Evolutionary conservation across 139 green algal genomes (phyloP).

Genomic region (Picochlorum costavermella): DNA sequence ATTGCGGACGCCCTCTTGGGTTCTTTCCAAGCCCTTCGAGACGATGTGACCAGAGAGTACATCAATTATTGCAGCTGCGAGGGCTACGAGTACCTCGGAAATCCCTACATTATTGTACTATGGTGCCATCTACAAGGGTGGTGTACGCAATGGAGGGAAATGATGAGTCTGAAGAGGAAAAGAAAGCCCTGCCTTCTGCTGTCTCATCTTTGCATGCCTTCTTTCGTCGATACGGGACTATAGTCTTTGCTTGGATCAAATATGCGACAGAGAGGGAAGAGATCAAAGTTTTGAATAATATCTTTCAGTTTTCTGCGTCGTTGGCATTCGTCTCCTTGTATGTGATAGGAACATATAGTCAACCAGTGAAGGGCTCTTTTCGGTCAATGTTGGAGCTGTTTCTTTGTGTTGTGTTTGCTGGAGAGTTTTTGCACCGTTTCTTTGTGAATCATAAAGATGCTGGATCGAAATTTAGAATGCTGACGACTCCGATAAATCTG

Average conservation of each 20-base stretch:
- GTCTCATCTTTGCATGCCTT: too few relatives aligned
- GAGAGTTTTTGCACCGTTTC: conserved; percentile 48
- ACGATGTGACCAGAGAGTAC: too few relatives aligned
- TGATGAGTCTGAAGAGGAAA: too few relatives aligned
- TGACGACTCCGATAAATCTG: conserved; percentile 32
- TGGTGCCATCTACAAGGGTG: too few relatives aligned
- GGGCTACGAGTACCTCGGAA: too few relatives aligned
- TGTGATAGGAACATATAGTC: conserved; percentile 61
- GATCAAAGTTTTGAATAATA: neutral
- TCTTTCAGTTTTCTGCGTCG: conserved; percentile 29
- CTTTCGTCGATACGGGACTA: neutral
- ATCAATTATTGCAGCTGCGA: too few relatives aligned
- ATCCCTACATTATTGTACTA: too few relatives aligned
- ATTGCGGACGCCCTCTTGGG: too few relatives aligned
- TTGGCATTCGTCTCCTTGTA: conserved; percentile 72
- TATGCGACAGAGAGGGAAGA: neutral
- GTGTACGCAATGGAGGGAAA: too few relatives aligned
- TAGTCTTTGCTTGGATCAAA: neutral
- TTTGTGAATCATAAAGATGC: conserved; percentile 21
- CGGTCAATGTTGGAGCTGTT: conserved; percentile 45
- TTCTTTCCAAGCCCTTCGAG: too few relatives aligned
- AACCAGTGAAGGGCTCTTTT: conserved; percentile 27
- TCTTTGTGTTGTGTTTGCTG: conserved; percentile 52
- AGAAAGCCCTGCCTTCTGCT: too few relatives aligned
- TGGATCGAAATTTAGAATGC: conserved; percentile 35